Percentiles rank a stretch among this genome's conserved stretches.
Evolutionary conservation across 2,329 filamentous ascomycete species (phyloP).

Genomic region (Colletotrichum melonis): DNA sequence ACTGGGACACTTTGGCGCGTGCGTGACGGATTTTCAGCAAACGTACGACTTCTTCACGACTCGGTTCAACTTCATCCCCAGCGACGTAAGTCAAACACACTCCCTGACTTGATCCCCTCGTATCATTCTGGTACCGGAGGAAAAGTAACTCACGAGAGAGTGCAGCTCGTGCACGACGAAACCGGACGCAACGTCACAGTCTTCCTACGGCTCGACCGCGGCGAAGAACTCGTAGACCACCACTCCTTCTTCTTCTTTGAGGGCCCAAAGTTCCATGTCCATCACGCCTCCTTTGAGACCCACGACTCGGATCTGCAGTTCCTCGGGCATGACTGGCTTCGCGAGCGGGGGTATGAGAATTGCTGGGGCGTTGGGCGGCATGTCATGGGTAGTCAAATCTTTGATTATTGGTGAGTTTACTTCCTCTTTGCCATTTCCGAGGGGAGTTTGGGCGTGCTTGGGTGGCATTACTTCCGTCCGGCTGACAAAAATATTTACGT

Average conservation of each 20-base stretch:
- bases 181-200: slow-evolving; percentile 52
- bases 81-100: slow-evolving; percentile 51
- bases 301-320: slow-evolving; percentile 78
- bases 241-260: slow-evolving; percentile 64
- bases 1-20: slow-evolving; percentile 66
- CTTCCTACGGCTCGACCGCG: slow-evolving; percentile 59
- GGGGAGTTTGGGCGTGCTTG: no score
- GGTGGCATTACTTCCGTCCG: no score
- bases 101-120: no score
- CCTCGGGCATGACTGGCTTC: slow-evolving; percentile 77
- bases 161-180: slow-evolving; percentile 36
- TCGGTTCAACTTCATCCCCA: slow-evolving; percentile 63
- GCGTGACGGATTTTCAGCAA: slow-evolving; percentile 61
- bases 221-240: slow-evolving; percentile 59
- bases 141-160: neutral
- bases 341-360: slow-evolving; percentile 69
- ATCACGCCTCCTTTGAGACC: slow-evolving; percentile 77
- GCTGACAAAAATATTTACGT: neutral
- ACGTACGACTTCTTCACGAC: slow-evolving; percentile 60
- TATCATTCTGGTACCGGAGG: no score
- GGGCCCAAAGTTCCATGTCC: slow-evolving; percentile 64
- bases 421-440: neutral
- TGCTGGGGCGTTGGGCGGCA: slow-evolving; percentile 80
- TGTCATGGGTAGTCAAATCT: slow-evolving; percentile 77
- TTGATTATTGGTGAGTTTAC: slow-evolving; percentile 50